A percentile compares a stretch with the other conserved stretches of the same genome.
phyloP scores from a whole-genome alignment of 78 protist genomes.

The Dictyostelium citrinum region DNA sequence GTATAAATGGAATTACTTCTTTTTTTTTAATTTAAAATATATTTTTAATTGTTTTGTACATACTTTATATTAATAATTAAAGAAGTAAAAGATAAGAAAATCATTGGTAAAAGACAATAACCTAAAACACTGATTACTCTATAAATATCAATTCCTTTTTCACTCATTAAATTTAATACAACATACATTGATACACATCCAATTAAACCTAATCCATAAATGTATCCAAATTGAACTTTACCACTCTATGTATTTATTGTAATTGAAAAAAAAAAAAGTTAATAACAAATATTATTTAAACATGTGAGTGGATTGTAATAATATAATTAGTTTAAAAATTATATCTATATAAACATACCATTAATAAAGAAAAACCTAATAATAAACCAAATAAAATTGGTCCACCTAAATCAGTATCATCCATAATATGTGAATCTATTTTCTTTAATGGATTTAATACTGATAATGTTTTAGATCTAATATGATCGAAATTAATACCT shows the following conservation, averaged over 20 bases:
- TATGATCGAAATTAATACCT: slow-evolving; percentile 86
- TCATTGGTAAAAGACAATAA: slow-evolving; percentile 94
- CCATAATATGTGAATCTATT: slow-evolving; percentile 84
- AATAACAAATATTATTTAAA: no score
- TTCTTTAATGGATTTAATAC: slow-evolving; percentile 86
- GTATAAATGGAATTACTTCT: no score
- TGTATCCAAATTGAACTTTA: slow-evolving; percentile 94
- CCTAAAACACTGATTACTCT: slow-evolving; percentile 88
- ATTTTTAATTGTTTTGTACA: not conserved
- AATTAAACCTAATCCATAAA: slow-evolving; percentile 91
- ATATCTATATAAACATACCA: slow-evolving; percentile 63
- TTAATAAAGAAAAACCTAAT: slow-evolving; percentile 86
- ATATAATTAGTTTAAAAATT: no score
- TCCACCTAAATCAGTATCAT: slow-evolving; percentile 95
- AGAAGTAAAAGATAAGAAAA: slow-evolving; percentile 84
- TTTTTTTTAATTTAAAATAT: no score
- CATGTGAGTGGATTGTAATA: no score
- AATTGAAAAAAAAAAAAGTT: not conserved
- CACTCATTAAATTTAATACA: slow-evolving; percentile 85
- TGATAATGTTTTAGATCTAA: slow-evolving; percentile 72
- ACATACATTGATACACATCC: slow-evolving; percentile 89
- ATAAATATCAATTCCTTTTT: slow-evolving; percentile 66
- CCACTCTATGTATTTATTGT: slow-evolving; percentile 71
- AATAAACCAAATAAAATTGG: slow-evolving; percentile 90
- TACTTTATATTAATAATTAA: slow-evolving; percentile 56